A percentile compares a stretch with the other conserved stretches of the same genome.
phyloP scores from a whole-genome alignment of 495 filamentous ascomycete species.

The Trichoderma gamsii region DNA sequence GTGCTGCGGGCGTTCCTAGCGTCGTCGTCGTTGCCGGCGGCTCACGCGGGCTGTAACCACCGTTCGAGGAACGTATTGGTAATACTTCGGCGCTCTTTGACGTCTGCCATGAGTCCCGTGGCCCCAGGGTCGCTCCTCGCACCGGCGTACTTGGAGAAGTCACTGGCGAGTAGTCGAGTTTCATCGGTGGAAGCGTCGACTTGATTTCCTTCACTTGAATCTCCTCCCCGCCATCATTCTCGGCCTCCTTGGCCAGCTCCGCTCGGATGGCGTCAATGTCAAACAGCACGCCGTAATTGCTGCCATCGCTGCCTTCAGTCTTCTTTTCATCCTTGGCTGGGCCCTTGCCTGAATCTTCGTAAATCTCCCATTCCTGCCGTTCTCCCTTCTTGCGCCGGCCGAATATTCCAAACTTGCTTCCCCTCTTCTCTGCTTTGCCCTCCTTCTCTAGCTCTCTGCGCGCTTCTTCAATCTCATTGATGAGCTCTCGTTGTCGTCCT shows the following conservation, averaged over 20 bases:
- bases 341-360: slow-evolving; percentile 52
- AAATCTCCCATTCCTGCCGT: slow-evolving; percentile 94
- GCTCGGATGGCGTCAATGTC: slow-evolving; percentile 92
- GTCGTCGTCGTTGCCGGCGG: slow-evolving; percentile 10
- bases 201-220: slow-evolving; percentile 75
- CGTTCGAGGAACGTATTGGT: neutral
- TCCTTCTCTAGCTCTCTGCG: slow-evolving; percentile 73
- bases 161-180: slow-evolving; percentile 54
- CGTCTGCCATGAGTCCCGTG: neutral
- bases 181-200: slow-evolving; percentile 84
- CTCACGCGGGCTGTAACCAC: neutral
- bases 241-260: slow-evolving; percentile 67
- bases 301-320: slow-evolving; percentile 39
- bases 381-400: slow-evolving; percentile 66
- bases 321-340: slow-evolving; percentile 25
- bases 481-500: slow-evolving; percentile 83
- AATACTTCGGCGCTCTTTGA: slow-evolving; percentile 6
- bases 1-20: slow-evolving; percentile 19
- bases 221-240: slow-evolving; percentile 22
- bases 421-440: slow-evolving; percentile 35
- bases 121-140: slow-evolving; percentile 15
- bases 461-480: slow-evolving; percentile 94
- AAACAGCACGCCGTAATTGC: slow-evolving; percentile 67
- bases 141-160: slow-evolving; percentile 23
- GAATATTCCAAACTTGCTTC: slow-evolving; percentile 63